Percentiles rank a stretch among this genome's conserved stretches.
phyloP scores from a whole-genome alignment of 495 filamentous ascomycete genomes.

The Xylaria grammica region DNA sequence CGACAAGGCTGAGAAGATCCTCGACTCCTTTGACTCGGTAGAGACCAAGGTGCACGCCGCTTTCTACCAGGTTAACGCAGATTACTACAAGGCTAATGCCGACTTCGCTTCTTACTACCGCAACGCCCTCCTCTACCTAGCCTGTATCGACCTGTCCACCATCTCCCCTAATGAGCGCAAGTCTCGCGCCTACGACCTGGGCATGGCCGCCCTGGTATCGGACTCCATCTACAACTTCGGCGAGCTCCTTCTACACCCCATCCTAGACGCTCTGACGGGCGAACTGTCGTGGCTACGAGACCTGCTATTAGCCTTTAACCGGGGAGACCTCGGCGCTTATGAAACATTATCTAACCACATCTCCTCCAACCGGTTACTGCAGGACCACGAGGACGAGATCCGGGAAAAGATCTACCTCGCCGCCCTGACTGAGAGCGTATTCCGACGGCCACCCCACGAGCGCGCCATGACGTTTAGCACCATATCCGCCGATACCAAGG shows the following conservation, averaged over 20 bases:
- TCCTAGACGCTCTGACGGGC: slow-evolving; percentile 78
- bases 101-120: slow-evolving; percentile 97
- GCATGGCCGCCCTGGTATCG: slow-evolving; percentile 88
- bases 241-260: slow-evolving; percentile 96
- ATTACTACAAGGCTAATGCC: slow-evolving; percentile 90
- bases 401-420: slow-evolving; percentile 97
- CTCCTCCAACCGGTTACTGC: slow-evolving; percentile 75
- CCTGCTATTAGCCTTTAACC: slow-evolving; percentile 96
- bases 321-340: slow-evolving; percentile 87
- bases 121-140: slow-evolving; percentile 96
- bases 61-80: slow-evolving; percentile 94
- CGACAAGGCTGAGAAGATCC: slow-evolving; percentile 81
- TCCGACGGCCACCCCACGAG: slow-evolving; percentile 93
- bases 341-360: slow-evolving; percentile 80
- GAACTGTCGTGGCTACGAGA: slow-evolving; percentile 83
- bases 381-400: slow-evolving; percentile 79
- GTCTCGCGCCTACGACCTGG: slow-evolving; percentile 87
- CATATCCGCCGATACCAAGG: slow-evolving; percentile 91
- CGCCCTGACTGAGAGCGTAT: slow-evolving; percentile 94
- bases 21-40: slow-evolving; percentile 92
- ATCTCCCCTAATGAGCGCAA: slow-evolving; percentile 74
- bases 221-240: slow-evolving; percentile 99
- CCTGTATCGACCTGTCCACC: slow-evolving; percentile 84
- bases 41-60: slow-evolving; percentile 95
- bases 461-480: slow-evolving; percentile 88